phyloP scores from a whole-genome alignment of 2,329 filamentous ascomycete species.

The Cladosporium oxysporum region DNA sequence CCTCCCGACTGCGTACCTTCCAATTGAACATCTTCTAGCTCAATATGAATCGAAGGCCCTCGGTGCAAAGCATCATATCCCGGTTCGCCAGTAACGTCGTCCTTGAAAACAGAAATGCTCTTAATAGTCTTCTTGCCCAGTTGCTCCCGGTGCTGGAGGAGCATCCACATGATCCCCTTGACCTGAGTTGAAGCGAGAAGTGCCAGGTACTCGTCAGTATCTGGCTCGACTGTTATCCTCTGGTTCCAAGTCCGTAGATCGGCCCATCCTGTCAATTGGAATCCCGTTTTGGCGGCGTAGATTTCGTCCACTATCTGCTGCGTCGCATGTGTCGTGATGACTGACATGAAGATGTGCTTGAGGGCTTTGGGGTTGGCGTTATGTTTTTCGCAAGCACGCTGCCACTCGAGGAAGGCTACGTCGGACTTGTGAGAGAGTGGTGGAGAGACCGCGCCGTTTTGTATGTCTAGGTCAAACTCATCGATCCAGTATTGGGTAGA shows the following conservation, averaged over 20 bases:
- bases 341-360: background rate
- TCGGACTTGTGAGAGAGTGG: background rate
- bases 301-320: background rate
- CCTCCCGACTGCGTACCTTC: background rate
- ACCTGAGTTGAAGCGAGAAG: background rate
- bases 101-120: background rate
- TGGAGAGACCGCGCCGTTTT: background rate
- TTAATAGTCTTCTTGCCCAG: background rate
- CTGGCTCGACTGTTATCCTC: background rate
- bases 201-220: background rate
- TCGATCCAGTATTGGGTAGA: background rate
- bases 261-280: background rate
- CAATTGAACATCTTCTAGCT: background rate
- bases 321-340: background rate
- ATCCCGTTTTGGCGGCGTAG: background rate
- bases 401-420: background rate
- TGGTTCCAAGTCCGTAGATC: background rate
- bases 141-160: background rate
- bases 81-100: background rate
- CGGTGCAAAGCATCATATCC: background rate
- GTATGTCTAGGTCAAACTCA: background rate
- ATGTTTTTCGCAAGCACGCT: background rate
- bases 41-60: background rate
- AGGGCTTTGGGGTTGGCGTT: background rate
- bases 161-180: conserved; percentile 1